These are phyloP conservation scores for Metschnikowia vanudenii DNA, from an alignment of 805 yeast species.

Conservation along the genomic window DNA sequence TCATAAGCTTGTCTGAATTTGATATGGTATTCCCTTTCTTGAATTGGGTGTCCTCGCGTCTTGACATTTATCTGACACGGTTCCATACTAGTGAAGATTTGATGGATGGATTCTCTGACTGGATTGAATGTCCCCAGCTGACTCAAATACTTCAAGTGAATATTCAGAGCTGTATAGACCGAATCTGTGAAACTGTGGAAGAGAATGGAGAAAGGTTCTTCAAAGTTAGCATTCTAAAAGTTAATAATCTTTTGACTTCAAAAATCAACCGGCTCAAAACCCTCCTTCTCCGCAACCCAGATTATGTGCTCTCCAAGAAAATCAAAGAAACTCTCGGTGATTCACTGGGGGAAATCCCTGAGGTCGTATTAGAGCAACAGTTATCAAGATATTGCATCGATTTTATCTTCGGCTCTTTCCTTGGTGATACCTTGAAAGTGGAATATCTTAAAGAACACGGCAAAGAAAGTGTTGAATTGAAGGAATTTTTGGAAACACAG, in stretches of 20 bases:
- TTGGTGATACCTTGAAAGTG: slow-evolving; percentile 28
- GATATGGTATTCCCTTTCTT: slow-evolving; percentile 14
- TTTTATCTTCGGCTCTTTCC: slow-evolving; percentile 45
- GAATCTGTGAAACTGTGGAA: slow-evolving; percentile 30
- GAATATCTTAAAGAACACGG: slow-evolving; percentile 19
- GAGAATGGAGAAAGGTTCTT: slow-evolving; percentile 37
- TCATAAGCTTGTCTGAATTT: slow-evolving; percentile 11
- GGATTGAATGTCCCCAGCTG: slow-evolving; percentile 1
- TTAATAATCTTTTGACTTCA: slow-evolving; percentile 35
- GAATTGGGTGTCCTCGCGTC: slow-evolving; percentile 9
- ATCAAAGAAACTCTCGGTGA: slow-evolving; percentile 24
- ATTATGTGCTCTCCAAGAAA: slow-evolving; percentile 18
- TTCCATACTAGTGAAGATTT: slow-evolving; percentile 17
- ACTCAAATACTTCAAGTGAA: neutral
- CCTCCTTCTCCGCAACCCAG: slow-evolving; percentile 24
- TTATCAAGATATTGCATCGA: slow-evolving; percentile 44
- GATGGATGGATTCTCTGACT: slow-evolving; percentile 9
- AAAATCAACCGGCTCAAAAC: slow-evolving; percentile 37
- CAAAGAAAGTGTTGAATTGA: slow-evolving; percentile 24
- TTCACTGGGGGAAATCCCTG: slow-evolving; percentile 28
- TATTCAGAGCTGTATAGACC: slow-evolving; percentile 7
- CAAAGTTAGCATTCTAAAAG: slow-evolving; percentile 42
- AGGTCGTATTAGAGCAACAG: slow-evolving; percentile 33
- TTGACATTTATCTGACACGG: slow-evolving; percentile 8
- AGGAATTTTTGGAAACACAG: slow-evolving; percentile 18